Evolutionary conservation across 2,329 filamentous ascomycete species (phyloP), one percentile per base, ranked within the genome.

Genomic region (Drechmeria coniospora): DNA sequence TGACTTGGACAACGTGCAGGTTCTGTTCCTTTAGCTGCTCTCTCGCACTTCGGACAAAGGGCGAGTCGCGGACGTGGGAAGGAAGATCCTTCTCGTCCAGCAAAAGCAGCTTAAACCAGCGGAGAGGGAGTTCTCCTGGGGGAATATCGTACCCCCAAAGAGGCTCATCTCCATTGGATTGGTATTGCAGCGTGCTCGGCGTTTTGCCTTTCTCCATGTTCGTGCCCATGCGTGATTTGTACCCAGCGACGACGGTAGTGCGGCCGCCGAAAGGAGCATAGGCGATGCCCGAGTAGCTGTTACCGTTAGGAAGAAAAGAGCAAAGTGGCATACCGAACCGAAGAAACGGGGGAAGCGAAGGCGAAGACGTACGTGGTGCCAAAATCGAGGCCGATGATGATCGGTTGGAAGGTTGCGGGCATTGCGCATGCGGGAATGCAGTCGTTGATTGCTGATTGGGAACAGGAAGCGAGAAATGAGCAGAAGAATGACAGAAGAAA

Each of bases 301-400:
- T 3, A n/a, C n/a, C n/a, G n/a, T n/a, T n/a, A n/a, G n/a, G n/a
- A n/a, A n/a, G n/a, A n/a, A n/a, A n/a, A n/a, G n/a, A n/a, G n/a
- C n/a, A n/a, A n/a, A n/a, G n/a, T n/a, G n/a, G n/a, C n/a, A n/a
- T n/a, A n/a, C n/a, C n/a, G n/a, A n/a, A n/a, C n/a, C n/a, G n/a
- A n/a, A n/a, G n/a, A n/a, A n/a, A n/a, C n/a, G n/a, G n/a, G n/a
- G n/a, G n/a, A n/a, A n/a, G n/a, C n/a, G n/a, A n/a, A n/a, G n/a
- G 8, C 4, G 3, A 10, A 12, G 9, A 38, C 50, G 32, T 32
- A 60, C 42, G 59, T 64, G 0, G 61, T 64, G 1, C 59, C 59
- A 25, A 64, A 62, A 21, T 63, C 60, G 6, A 65, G 47, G 0
- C 59, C 54, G 3, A 61, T 36, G 12, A 57, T 35, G 2, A 60